These are phyloP conservation scores for Ustilago vetiveriae DNA, from an alignment of 1,284 basidiomycete genomes.

Conservation along the genomic window DNA sequence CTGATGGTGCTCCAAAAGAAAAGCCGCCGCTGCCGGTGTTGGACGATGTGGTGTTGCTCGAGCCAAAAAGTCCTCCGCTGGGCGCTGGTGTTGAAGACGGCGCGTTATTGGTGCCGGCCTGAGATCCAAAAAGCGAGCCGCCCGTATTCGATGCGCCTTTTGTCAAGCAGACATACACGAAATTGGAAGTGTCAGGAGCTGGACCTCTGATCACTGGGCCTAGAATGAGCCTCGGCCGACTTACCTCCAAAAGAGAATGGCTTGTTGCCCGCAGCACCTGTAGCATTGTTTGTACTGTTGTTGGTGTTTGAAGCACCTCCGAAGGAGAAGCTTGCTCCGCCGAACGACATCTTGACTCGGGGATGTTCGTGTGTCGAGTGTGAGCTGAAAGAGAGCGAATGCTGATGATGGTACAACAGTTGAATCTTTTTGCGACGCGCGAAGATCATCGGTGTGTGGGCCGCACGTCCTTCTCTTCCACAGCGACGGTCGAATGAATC, in stretches of 20 bases:
- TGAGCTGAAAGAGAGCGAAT: neutral
- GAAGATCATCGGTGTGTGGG: conserved; percentile 4
- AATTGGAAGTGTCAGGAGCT: neutral
- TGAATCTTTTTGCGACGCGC: conserved; percentile 27
- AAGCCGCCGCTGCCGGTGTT: conserved; percentile 19
- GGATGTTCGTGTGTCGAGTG: neutral
- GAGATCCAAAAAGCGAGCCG: conserved; percentile 33
- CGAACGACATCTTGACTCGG: conserved; percentile 37
- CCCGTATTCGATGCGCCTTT: conserved; percentile 25
- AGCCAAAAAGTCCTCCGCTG: conserved; percentile 31
- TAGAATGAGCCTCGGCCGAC: too few species aligned
- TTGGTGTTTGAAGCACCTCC: conserved; percentile 18
- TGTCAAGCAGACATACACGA: neutral
- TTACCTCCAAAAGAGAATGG: conserved; percentile 48
- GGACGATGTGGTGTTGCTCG: conserved; percentile 10
- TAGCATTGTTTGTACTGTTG: conserved; percentile 30
- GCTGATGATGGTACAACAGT: neutral
- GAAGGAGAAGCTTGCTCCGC: conserved; percentile 51
- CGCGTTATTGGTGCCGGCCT: conserved; percentile 4
- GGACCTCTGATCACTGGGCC: too few species aligned
- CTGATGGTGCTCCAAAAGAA: conserved; percentile 36
- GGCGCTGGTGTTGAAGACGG: conserved; percentile 5
- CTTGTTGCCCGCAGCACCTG: conserved; percentile 22
- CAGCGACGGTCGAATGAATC: conserved; percentile 7
- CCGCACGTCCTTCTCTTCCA: conserved; percentile 9